Base-by-base conservation (phyloP, 2,329 filamentous ascomycete species). In the Fusarium decemcellulare region DNA sequence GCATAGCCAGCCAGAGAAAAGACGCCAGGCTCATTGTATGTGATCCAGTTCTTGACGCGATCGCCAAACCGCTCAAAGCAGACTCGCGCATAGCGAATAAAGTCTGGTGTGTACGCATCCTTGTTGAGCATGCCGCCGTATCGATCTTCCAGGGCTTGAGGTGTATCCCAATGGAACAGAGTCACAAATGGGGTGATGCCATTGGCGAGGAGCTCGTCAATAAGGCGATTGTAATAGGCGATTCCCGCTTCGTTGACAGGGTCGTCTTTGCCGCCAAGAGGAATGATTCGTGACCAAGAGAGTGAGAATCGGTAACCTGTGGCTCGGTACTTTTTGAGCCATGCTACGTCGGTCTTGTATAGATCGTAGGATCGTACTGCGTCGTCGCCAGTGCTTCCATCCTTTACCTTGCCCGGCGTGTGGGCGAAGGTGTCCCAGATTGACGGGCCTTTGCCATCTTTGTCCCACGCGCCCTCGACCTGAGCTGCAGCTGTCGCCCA, bases 81-180 rank as follows among this genome's bases (percentile, higher is more conserved):
- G 8, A 73, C 59, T 11, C 70, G 61, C 2, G 71, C 70, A 29
- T 73, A 73, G 11, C 68, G 70, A 15, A 72, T 34, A 3, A 72
- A 73, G n/a, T 73, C 71, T 3, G 68, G 66, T 1, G 69, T 71
- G 8, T 68, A 67, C 3, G 37, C 54, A 5, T 73, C 68, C 23
- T 73, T 72, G 55, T 72, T 23, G 5, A 73, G 34, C 53, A 73
- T 70, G 29, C 71, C 68, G 1, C 70, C 68, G 4, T 73, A 73
- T 1, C 71, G 70, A 29, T 73, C 70, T 37, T 71, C 66, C 6
- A 73, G 47, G 0, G 60, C 44, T 18, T 73, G 71, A 10, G 89
- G 89, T 1, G 88, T 82, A 76, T 91, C 89, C 89, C 89, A 91
- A 72, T 91, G 89, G 76, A 87, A 90, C 4, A 91, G 81, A 1